Percentiles rank a stretch among this genome's conserved stretches.
Evolutionary conservation across 1,284 basidiomycete genomes (phyloP).

Genomic region (Rugosomyces carneus): DNA sequence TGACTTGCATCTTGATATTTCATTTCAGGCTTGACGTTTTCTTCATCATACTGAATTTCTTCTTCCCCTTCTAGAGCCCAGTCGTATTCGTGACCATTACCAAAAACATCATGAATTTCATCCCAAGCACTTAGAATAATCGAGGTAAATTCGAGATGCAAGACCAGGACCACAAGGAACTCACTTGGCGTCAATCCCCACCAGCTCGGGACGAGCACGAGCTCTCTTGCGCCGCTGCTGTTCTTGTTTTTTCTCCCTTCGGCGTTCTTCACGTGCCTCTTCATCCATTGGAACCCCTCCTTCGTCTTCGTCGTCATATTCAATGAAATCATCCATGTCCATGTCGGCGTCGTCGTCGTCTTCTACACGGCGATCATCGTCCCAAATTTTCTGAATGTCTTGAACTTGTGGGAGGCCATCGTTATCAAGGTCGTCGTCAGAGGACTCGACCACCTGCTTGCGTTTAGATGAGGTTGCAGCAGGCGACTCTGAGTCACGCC

Average conservation of each 20-base stretch:
- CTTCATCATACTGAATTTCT: constrained; percentile 53
- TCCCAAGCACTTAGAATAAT: constrained; percentile 77
- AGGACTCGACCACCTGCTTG: constrained; percentile 54
- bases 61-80: constrained; percentile 88
- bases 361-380: constrained; percentile 68
- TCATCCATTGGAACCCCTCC: constrained; percentile 64
- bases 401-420: constrained; percentile 50
- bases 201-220: constrained; percentile 66
- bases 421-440: constrained; percentile 68
- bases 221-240: constrained; percentile 55
- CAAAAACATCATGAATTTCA: constrained; percentile 96
- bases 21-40: constrained; percentile 64
- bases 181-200: constrained; percentile 84
- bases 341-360: constrained; percentile 65
- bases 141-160: constrained; percentile 13
- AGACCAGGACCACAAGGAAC: constrained; percentile 24
- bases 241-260: constrained; percentile 63
- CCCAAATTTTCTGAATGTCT: constrained; percentile 81
- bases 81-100: constrained; percentile 94
- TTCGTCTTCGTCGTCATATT: constrained; percentile 85
- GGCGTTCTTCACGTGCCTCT: constrained; percentile 66
- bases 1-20: constrained; percentile 82
- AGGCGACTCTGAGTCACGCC: constrained; percentile 63
- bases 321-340: constrained; percentile 87
- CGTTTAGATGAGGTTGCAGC: constrained; percentile 54